These are phyloP conservation scores for Amanita exitialis DNA, from an alignment of 768 basidiomycete species.

Conservation along the genomic window DNA sequence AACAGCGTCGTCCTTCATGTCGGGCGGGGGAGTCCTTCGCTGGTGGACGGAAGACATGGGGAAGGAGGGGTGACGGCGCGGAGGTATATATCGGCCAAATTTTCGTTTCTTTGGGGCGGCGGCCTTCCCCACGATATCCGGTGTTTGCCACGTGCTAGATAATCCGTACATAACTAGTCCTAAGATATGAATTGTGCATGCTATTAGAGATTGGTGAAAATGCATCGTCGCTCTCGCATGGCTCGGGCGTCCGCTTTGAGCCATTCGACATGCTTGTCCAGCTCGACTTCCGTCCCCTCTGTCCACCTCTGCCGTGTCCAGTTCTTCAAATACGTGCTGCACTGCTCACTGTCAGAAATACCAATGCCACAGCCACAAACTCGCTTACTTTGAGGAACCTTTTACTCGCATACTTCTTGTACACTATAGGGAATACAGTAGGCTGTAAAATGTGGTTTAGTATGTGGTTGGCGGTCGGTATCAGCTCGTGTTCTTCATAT, in stretches of 20 bases:
- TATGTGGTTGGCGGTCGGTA: slow-evolving; percentile 81
- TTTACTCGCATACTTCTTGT: slow-evolving; percentile 83
- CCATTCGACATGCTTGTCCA: slow-evolving; percentile 41
- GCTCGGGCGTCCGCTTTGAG: slow-evolving; percentile 40
- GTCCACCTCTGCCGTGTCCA: slow-evolving; percentile 74
- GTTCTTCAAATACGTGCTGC: slow-evolving; percentile 64
- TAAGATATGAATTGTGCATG: not conserved
- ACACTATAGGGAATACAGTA: slow-evolving; percentile 64
- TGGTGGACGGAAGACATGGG: not conserved
- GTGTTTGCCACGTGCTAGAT: not conserved
- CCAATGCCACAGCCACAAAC: not conserved
- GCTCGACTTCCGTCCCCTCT: slow-evolving; percentile 43
- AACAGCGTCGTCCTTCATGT: slow-evolving; percentile 1
- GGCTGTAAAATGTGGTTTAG: slow-evolving; percentile 77
- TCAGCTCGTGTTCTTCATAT: slow-evolving; percentile 69
- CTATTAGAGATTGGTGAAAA: not conserved
- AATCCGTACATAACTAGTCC: slow-evolving; percentile 4
- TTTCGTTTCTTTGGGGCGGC: slow-evolving; percentile 10
- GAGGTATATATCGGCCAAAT: slow-evolving; percentile 2
- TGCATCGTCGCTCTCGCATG: not conserved
- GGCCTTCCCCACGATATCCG: not conserved
- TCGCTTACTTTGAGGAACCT: slow-evolving; percentile 68
- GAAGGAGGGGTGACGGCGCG: not conserved
- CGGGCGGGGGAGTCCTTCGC: not conserved
- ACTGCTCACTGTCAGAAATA: slow-evolving; percentile 28